A percentile compares a stretch with the other conserved stretches of the same genome.
phyloP scores from a whole-genome alignment of 2,329 filamentous ascomycete genomes.

The Berkeleyomyces basicola region DNA sequence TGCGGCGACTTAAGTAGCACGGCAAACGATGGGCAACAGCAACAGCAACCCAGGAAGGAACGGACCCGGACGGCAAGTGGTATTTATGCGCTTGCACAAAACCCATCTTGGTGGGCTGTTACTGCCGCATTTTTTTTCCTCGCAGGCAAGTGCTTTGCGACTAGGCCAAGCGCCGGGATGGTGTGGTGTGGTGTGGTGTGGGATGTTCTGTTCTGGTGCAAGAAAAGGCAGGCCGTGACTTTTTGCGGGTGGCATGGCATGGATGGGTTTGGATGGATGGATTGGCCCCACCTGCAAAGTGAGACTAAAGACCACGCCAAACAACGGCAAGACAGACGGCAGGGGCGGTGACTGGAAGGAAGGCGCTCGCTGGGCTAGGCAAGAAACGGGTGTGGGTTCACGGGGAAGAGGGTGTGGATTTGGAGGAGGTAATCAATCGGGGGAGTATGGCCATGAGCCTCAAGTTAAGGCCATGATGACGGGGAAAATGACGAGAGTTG shows the following conservation, averaged over 20 bases:
- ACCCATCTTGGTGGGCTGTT: not conserved
- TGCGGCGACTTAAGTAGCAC: not conserved
- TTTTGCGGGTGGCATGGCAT: not conserved
- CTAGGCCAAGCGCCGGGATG: not conserved
- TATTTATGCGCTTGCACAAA: slow-evolving; percentile 2
- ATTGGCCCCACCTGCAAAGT: not conserved
- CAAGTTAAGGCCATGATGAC: not conserved
- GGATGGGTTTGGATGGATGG: not conserved
- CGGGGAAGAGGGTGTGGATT: slow-evolving; percentile 4
- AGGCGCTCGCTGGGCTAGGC: slow-evolving; percentile 10
- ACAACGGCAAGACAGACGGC: not conserved
- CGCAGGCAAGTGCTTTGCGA: not conserved
- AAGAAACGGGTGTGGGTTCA: slow-evolving; percentile 10
- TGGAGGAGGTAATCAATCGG: not conserved
- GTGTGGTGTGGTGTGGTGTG: not conserved
- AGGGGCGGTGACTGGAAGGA: slow-evolving; percentile 2
- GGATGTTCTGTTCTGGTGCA: not conserved
- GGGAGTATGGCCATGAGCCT: too few species aligned
- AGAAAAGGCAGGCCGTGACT: not conserved
- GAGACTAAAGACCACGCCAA: not conserved
- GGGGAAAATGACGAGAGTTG: slow-evolving; percentile 12
- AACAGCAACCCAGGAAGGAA: not conserved
- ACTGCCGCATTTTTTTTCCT: not conserved
- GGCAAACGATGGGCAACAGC: not conserved
- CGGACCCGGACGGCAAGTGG: not conserved